These are phyloP conservation scores for Blepharisma japonicum DNA, from an alignment of 73 alveolate genomes.

Conservation along the genomic window DNA sequence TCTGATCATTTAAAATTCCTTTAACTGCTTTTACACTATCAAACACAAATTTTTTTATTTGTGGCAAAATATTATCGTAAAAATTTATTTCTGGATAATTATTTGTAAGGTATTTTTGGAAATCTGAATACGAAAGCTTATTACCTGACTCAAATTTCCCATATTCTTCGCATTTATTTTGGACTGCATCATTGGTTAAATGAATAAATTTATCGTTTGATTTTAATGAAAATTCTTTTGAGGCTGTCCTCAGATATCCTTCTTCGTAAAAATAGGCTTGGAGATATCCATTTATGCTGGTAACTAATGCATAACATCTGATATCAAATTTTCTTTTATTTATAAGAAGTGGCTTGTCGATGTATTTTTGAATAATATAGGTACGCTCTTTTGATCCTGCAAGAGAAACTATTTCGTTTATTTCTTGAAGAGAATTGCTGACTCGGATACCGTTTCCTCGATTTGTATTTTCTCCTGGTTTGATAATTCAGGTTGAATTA, in stretches of 20 bases:
- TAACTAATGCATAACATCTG: conserved; percentile 79
- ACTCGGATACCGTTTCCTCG: conserved; percentile 58
- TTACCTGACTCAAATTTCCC: conserved; percentile 95
- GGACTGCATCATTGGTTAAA: conserved; percentile 95
- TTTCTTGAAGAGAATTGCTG: conserved; percentile 24
- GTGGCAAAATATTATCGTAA: background rate
- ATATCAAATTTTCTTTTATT: conserved; percentile 94
- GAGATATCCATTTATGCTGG: conserved; percentile 58
- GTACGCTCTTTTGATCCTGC: conserved; percentile 42
- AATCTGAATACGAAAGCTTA: conserved; percentile 58
- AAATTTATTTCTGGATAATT: background rate
- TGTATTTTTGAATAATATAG: conserved; percentile 82
- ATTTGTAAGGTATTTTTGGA: conserved; percentile 54
- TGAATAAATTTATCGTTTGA: conserved; percentile 67
- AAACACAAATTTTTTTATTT: background rate
- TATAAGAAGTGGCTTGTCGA: conserved; percentile 89
- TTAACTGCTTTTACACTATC: background rate
- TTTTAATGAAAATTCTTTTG: conserved; percentile 64
- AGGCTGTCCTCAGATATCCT: conserved; percentile 75
- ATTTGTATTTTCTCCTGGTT: conserved; percentile 61
- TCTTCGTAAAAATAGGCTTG: conserved; percentile 71
- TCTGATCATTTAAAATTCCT: background rate
- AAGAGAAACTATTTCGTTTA: conserved; percentile 30
- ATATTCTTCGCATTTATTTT: conserved; percentile 84
- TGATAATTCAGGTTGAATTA: conserved; percentile 47